These are phyloP conservation scores for Cryptosporidium felis DNA, from an alignment of 169 alveolate genomes.

Conservation along the genomic window DNA sequence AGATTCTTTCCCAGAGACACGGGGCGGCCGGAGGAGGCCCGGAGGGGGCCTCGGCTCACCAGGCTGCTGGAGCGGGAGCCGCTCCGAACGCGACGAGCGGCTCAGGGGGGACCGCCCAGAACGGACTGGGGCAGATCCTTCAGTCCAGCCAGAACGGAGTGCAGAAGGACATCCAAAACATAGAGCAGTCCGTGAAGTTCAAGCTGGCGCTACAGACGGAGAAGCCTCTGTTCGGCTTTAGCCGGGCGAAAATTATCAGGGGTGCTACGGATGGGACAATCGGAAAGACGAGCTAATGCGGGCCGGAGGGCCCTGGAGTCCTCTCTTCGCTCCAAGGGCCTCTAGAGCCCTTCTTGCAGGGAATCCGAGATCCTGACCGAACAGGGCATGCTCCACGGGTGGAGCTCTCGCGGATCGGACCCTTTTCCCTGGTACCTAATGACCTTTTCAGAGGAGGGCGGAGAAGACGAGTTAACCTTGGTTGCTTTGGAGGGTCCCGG, in stretches of 20 bases:
- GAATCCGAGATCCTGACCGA: constrained; percentile 26
- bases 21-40: not conserved
- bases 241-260: not conserved
- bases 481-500: no score
- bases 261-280: no score
- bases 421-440: constrained; percentile 12
- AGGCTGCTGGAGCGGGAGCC: not conserved
- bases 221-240: constrained; percentile 1
- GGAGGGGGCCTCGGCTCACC: not conserved
- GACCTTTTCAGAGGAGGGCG: not conserved
- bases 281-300: no score
- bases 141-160: not conserved
- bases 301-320: no score
- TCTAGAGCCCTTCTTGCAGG: no score
- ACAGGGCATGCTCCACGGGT: constrained; percentile 67
- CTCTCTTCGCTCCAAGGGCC: no score
- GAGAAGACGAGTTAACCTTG: no score
- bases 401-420: not conserved
- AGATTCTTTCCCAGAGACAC: constrained; percentile 7
- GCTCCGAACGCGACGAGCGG: not conserved
- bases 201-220: constrained; percentile 42
- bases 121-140: not conserved
- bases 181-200: constrained; percentile 35
- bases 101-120: not conserved
- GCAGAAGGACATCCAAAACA: constrained; percentile 14